A percentile compares a stretch with the other conserved stretches of the same genome.
Evolutionary conservation across 176 grass and related monocot genomes (phyloP).

Genomic region (Dactylis glomerata): DNA sequence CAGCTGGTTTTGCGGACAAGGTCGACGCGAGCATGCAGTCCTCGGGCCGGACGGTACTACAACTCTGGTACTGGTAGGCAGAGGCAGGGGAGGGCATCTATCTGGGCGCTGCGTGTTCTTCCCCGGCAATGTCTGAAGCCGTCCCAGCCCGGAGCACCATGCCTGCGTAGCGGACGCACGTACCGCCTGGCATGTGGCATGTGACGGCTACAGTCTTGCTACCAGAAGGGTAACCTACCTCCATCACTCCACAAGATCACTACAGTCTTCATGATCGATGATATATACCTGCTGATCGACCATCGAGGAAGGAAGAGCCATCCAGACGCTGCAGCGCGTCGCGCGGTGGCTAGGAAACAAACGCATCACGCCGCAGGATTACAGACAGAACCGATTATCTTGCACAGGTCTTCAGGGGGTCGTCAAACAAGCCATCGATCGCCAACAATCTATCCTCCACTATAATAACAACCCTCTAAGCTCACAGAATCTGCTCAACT

Average conservation of each 20-base stretch:
- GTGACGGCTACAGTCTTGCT: neutral
- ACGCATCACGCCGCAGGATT: conserved; percentile 10
- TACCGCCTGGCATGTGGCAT: neutral
- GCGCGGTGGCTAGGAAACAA: conserved; percentile 33
- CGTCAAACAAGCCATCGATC: conserved; percentile 36
- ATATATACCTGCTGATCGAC: neutral
- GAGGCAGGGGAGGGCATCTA: neutral
- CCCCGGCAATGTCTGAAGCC: neutral
- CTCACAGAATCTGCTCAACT: conserved; percentile 41
- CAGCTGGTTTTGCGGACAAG: neutral
- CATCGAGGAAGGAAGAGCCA: no score
- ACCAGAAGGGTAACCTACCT: neutral
- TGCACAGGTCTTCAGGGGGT: conserved; percentile 31
- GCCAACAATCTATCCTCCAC: neutral
- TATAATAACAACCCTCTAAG: neutral
- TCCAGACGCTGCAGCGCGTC: conserved; percentile 26
- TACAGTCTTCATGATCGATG: neutral
- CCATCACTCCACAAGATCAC: neutral
- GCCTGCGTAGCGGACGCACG: neutral
- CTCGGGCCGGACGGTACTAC: neutral
- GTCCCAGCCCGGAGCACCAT: neutral
- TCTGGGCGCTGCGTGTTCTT: neutral
- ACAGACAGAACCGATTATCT: neutral
- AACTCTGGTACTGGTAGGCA: neutral
- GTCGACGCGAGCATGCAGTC: neutral